Conservation (phyloP, 106 monocot genomes). For the Dendrobium huoshanense region DNA sequence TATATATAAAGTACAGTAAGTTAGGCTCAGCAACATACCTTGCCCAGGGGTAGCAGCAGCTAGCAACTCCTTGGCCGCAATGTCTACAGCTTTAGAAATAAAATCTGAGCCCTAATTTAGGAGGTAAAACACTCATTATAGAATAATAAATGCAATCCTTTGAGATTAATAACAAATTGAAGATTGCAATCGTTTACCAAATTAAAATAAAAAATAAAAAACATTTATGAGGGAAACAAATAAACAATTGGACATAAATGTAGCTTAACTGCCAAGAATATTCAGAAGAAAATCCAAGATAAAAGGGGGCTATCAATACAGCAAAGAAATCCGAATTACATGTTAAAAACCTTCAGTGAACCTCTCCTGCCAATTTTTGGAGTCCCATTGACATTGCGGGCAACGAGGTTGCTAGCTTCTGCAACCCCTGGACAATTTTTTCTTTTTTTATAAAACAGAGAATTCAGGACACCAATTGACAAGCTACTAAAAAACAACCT, state of each 20-base stretch:
- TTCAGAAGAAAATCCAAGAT: neutral
- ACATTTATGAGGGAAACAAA: neutral
- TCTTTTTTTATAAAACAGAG: too few relatives aligned
- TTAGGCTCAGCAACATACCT: conserved; percentile 30
- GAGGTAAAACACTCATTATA: neutral
- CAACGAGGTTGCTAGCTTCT: too few relatives aligned
- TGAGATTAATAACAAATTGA: neutral
- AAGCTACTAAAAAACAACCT: too few relatives aligned
- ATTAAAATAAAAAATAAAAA: neutral
- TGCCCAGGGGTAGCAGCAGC: conserved; percentile 75
- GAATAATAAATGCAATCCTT: neutral
- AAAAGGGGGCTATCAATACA: neutral
- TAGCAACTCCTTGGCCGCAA: conserved; percentile 63
- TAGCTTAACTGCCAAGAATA: neutral
- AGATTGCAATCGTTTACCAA: neutral
- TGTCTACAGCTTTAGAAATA: conserved; percentile 72
- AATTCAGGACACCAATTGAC: too few relatives aligned
- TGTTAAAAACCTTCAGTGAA: neutral
- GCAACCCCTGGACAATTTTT: too few relatives aligned
- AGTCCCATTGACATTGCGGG: neutral
- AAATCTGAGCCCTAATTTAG: conserved; percentile 56
- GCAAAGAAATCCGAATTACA: neutral
- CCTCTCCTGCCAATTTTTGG: neutral
- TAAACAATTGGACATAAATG: neutral
- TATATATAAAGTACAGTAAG: neutral